Conservation (phyloP, 306 rosid genomes). For the Amphicarpaea edgeworthii region DNA sequence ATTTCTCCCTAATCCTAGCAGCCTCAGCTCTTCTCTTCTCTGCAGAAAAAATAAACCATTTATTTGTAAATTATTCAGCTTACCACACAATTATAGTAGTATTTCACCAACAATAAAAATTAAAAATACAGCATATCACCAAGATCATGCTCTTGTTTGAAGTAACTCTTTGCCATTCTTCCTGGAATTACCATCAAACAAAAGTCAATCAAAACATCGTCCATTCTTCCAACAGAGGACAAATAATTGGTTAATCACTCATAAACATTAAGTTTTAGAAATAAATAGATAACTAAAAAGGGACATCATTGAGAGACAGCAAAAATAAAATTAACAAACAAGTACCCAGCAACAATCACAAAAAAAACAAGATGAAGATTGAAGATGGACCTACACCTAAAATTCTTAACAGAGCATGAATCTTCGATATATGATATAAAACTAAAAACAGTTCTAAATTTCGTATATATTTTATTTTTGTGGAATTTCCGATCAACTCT, state of each 20-base stretch:
- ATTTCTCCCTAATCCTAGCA: slow-evolving; percentile 89
- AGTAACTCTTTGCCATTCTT: slow-evolving; percentile 88
- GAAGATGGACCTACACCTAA: slow-evolving; percentile 24
- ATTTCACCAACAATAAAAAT: background rate
- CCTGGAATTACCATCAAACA: slow-evolving; percentile 60
- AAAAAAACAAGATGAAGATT: slow-evolving; percentile 12
- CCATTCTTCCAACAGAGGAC: slow-evolving; percentile 1
- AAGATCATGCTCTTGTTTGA: slow-evolving; percentile 97
- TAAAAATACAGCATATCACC: slow-evolving; percentile 51
- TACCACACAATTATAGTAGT: slow-evolving; percentile 11
- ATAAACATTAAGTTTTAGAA: background rate
- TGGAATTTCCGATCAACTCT: slow-evolving; percentile 31
- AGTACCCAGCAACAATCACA: slow-evolving; percentile 15
- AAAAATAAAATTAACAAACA: background rate
- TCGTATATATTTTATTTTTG: background rate
- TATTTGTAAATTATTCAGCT: slow-evolving; percentile 13
- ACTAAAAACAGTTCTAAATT: slow-evolving; percentile 15
- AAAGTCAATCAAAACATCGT: slow-evolving; percentile 35
- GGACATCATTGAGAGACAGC: background rate
- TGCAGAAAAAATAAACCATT: slow-evolving; percentile 48
- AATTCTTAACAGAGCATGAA: slow-evolving; percentile 17
- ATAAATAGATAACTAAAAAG: background rate
- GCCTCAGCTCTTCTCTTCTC: slow-evolving; percentile 96
- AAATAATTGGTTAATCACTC: slow-evolving; percentile 17
- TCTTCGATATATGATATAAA: background rate